Evolutionary conservation across 2,329 filamentous ascomycete genomes (phyloP), one percentile per base, ranked within the genome.

Genomic region (Dactylellina drechsleri): DNA sequence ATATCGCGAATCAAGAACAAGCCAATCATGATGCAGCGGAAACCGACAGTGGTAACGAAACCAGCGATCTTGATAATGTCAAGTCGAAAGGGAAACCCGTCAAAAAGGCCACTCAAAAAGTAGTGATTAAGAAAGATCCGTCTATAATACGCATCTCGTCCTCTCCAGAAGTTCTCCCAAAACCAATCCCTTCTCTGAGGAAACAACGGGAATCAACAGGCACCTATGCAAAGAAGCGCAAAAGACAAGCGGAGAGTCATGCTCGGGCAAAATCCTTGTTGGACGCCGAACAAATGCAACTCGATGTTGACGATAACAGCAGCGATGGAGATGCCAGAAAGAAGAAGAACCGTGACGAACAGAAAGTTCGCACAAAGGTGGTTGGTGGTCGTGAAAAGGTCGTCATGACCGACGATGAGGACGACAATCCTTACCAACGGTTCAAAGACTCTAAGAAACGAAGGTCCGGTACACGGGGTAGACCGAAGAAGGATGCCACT

Each of bases 341-440:
- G n/a, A 57, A 28, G 56, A 62, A 54, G 31, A 53, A 52, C n/a
- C 66, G 58, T 8, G 58, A 62, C 31, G 65, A 58, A 31, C 52
- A 40, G 8, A 56, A 59, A 31, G 53, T 59, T 36, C 71, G 71
- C 12, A 53, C 62, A 2, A 62, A 57, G 45, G 18, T 66, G 10
- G 67, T 58, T 58, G 47, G 26, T 1, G 78, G 59, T 0, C 76
- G 75, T 8, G 68, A 78, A 41, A 78, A 77, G 36, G 61, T 80
- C 8, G 45, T 78, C 52, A 78, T 77, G 77, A 80, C 79, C 16
- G 80, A 80, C 72, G 87, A 88, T 67, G 87, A 90, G 41, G 87
- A 87, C 0, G 86, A 87, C 26, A 84, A 85, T 20, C 85, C 85
- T 6, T 92, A 92, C 77, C 83, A 87, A 60, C 64, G 71, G 2